phyloP scores from a whole-genome alignment of 345 rosid genomes.

The Salix exigua region DNA sequence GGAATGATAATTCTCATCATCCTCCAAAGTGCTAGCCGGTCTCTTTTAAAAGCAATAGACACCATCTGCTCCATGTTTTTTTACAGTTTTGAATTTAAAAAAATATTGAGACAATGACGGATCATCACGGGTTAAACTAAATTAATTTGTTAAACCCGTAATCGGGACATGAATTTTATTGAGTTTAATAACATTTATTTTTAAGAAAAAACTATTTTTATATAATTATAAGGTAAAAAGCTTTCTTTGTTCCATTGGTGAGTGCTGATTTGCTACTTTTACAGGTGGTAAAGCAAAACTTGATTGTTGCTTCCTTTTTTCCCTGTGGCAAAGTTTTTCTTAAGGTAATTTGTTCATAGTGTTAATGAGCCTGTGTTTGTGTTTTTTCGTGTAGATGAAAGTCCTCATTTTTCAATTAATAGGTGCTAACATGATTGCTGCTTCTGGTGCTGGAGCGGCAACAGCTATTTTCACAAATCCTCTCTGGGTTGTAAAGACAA shows the following conservation, averaged over 20 bases:
- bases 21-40: too few species aligned
- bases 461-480: conserved; percentile 77
- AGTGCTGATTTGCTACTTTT: conserved; percentile 20
- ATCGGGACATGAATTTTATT: too few species aligned
- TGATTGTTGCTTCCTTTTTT: neutral
- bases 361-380: conserved; percentile 1
- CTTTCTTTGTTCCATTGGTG: conserved; percentile 52
- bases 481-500: conserved; percentile 94
- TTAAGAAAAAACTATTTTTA: too few species aligned
- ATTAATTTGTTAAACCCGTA: too few species aligned
- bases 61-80: too few species aligned
- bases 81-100: too few species aligned
- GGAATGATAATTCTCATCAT: too few species aligned
- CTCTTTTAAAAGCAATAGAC: too few species aligned
- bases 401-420: conserved; percentile 45
- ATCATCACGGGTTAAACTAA: too few species aligned
- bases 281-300: neutral
- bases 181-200: too few species aligned
- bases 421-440: conserved; percentile 78
- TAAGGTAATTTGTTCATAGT: neutral
- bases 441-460: conserved; percentile 85
- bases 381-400: conserved; percentile 34
- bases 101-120: too few species aligned
- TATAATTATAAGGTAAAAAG: conserved; percentile 10
- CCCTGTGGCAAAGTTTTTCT: neutral